These are phyloP conservation scores for Yarrowia bubula DNA, from an alignment of 805 yeast genomes.

Conservation along the genomic window DNA sequence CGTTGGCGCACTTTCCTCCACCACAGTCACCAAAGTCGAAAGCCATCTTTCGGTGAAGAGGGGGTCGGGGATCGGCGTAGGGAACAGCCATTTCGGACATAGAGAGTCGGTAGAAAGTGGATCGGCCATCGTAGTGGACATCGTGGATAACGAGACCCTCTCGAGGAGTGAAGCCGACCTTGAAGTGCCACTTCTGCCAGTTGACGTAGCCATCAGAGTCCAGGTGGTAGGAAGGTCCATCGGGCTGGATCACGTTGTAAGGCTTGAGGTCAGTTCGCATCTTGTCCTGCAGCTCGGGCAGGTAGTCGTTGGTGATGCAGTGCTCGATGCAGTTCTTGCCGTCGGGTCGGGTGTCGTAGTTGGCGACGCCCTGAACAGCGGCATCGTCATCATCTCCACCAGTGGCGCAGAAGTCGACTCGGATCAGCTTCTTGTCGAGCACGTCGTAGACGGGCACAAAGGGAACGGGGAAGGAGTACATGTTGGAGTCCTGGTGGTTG, in stretches of 20 bases:
- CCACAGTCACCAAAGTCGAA: constrained; percentile 86
- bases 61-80: constrained; percentile 80
- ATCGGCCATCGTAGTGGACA: constrained; percentile 71
- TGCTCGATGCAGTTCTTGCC: constrained; percentile 60
- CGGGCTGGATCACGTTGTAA: constrained; percentile 77
- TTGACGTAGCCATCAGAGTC: constrained; percentile 52
- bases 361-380: constrained; percentile 44
- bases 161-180: constrained; percentile 66
- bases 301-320: constrained; percentile 61
- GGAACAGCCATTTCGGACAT: constrained; percentile 86
- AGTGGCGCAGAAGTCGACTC: constrained; percentile 73
- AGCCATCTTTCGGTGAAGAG: constrained; percentile 83
- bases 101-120: constrained; percentile 67
- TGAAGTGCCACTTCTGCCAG: constrained; percentile 86
- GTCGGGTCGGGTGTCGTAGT: constrained; percentile 51
- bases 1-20: constrained; percentile 72
- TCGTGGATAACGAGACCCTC: constrained; percentile 79
- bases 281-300: constrained; percentile 35
- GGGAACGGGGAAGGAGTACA: constrained; percentile 63
- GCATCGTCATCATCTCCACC: constrained; percentile 62
- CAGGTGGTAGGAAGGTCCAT: constrained; percentile 68
- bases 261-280: constrained; percentile 63
- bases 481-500: constrained; percentile 39
- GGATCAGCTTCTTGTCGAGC: constrained; percentile 56
- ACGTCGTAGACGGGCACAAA: constrained; percentile 76